A percentile compares a stretch with the other conserved stretches of the same genome.
Evolutionary conservation across 2,329 filamentous ascomycete genomes (phyloP).

Genomic region (Diplocarpon rosae): DNA sequence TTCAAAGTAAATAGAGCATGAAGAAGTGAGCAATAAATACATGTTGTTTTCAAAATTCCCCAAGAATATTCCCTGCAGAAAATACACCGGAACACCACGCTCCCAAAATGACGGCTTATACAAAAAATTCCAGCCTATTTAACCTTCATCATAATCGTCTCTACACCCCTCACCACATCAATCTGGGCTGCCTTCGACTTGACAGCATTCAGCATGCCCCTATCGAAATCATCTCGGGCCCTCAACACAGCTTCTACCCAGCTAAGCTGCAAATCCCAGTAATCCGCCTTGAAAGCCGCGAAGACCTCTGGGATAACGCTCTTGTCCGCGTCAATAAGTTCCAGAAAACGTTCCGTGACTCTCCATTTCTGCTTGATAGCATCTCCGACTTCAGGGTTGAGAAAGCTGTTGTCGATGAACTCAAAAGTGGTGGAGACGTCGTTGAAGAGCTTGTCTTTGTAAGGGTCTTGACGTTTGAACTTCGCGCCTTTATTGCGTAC

Average conservation of each 20-base stretch:
- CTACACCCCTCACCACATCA: slow-evolving; percentile 65
- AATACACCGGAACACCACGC: slow-evolving; percentile 10
- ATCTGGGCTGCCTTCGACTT: slow-evolving; percentile 84
- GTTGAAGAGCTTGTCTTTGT: slow-evolving; percentile 86
- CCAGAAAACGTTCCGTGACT: slow-evolving; percentile 74
- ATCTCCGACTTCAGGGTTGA: slow-evolving; percentile 56
- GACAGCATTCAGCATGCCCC: slow-evolving; percentile 75
- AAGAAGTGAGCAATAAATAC: not conserved
- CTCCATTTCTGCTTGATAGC: slow-evolving; percentile 88
- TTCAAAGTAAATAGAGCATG: no score
- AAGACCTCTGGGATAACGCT: slow-evolving; percentile 66
- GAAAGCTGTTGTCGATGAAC: slow-evolving; percentile 50
- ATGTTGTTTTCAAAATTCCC: not conserved
- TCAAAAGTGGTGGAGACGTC: slow-evolving; percentile 85
- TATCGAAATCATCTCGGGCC: slow-evolving; percentile 84
- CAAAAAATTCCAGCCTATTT: slow-evolving; percentile 40
- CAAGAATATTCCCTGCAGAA: slow-evolving; percentile 1
- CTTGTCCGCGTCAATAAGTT: slow-evolving; percentile 67
- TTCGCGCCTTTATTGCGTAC: slow-evolving; percentile 86
- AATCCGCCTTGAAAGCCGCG: slow-evolving; percentile 68
- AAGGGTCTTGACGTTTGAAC: slow-evolving; percentile 77
- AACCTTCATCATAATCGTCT: slow-evolving; percentile 92
- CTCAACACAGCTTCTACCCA: slow-evolving; percentile 93
- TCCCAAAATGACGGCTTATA: slow-evolving; percentile 1
- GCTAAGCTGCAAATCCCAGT: slow-evolving; percentile 88